Percentiles rank a stretch among this genome's conserved stretches.
These are phyloP conservation scores for Hortaea werneckii DNA, from an alignment of 2,329 filamentous ascomycete species.

Conservation along the genomic window DNA sequence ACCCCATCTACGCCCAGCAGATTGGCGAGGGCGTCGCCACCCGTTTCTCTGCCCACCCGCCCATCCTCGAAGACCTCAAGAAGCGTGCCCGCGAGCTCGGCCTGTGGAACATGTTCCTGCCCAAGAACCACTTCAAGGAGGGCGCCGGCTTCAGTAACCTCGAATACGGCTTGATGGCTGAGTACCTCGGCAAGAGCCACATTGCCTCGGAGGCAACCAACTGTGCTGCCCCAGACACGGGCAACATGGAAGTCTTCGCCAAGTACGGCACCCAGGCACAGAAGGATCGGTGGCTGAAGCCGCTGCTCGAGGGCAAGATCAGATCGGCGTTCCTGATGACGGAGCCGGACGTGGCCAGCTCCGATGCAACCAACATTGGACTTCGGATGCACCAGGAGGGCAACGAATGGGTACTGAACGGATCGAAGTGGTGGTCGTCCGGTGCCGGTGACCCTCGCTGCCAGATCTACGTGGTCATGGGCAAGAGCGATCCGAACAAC, in stretches of 20 bases:
- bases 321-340: conserved; percentile 39
- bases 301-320: conserved; percentile 39
- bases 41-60: conserved; percentile 72
- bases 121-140: conserved; percentile 89
- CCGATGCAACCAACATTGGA: conserved; percentile 40
- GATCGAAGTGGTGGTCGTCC: conserved; percentile 98
- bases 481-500: conserved; percentile 73
- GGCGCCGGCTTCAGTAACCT: conserved; percentile 90
- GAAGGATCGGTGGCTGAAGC: conserved; percentile 41
- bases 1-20: conserved; percentile 70
- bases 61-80: conserved; percentile 83
- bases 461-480: conserved; percentile 92
- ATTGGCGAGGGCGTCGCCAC: conserved; percentile 58
- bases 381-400: conserved; percentile 74
- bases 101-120: conserved; percentile 97
- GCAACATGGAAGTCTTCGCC: conserved; percentile 44
- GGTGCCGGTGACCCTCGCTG: conserved; percentile 89
- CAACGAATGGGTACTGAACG: conserved; percentile 83
- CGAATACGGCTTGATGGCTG: conserved; percentile 96
- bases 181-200: conserved; percentile 80
- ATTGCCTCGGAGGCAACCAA: conserved; percentile 86
- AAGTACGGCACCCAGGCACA: conserved; percentile 43
- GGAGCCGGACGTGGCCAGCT: conserved; percentile 40
- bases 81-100: conserved; percentile 69
- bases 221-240: conserved; percentile 39